phyloP scores from a whole-genome alignment of 768 basidiomycete species.

The Kwoniella sp. region DNA sequence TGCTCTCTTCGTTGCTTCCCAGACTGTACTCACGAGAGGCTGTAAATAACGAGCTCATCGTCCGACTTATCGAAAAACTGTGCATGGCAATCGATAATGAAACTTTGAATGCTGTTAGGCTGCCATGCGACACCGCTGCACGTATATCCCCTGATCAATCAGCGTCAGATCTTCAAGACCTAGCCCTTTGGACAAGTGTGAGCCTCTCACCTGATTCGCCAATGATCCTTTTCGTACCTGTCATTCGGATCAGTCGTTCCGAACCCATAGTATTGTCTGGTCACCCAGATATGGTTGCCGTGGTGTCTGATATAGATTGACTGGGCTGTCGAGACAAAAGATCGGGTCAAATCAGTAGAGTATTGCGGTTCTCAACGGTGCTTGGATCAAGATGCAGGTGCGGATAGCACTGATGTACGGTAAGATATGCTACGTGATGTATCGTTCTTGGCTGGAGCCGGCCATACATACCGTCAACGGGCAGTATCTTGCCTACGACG shows the following conservation, averaged over 20 bases:
- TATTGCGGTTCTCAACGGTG: too few species aligned
- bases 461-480: conserved; percentile 27
- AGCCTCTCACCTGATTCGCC: background rate
- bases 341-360: too few species aligned
- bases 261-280: background rate
- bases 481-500: conserved; percentile 34
- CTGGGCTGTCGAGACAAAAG: conserved; percentile 13
- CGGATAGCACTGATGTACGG: too few species aligned
- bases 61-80: conserved; percentile 29
- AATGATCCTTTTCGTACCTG: background rate
- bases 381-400: too few species aligned
- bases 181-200: too few species aligned
- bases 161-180: too few species aligned
- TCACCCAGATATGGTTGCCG: conserved; percentile 32
- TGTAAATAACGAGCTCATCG: conserved; percentile 25
- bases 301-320: conserved; percentile 26
- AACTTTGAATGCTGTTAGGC: conserved; percentile 14
- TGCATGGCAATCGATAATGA: conserved; percentile 29
- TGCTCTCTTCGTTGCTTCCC: too few species aligned
- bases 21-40: conserved; percentile 6
- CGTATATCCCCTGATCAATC: too few species aligned
- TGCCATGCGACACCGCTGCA: conserved; percentile 2
- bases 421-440: too few species aligned
- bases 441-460: background rate
- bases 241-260: background rate